These are phyloP conservation scores for Diaporthe sp. DNA, from an alignment of 2,329 filamentous ascomycete species.

Conservation along the genomic window DNA sequence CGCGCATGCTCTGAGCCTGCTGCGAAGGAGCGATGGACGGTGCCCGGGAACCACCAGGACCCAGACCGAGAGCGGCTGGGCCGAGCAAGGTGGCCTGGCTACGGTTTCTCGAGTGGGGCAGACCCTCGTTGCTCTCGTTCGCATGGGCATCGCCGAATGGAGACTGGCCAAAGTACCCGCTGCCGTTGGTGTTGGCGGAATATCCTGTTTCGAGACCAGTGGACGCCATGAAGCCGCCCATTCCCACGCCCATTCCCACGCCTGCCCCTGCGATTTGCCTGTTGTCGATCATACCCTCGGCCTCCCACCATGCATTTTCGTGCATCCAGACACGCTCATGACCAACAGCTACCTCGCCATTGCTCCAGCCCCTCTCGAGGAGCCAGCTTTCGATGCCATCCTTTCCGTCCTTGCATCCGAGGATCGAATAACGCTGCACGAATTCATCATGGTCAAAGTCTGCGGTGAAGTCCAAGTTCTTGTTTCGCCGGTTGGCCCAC, in stretches of 20 bases:
- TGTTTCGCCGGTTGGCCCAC: constrained; percentile 94
- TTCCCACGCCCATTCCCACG: constrained; percentile 37
- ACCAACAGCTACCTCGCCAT: constrained; percentile 93
- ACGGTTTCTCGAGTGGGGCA: constrained; percentile 70
- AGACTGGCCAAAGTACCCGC: constrained; percentile 74
- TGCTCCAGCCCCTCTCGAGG: constrained; percentile 96
- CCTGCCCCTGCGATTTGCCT: constrained; percentile 69
- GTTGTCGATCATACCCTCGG: constrained; percentile 89
- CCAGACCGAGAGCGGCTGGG: constrained; percentile 47
- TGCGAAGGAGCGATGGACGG: constrained; percentile 70
- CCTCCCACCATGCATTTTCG: constrained; percentile 96
- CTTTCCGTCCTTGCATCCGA: constrained; percentile 89
- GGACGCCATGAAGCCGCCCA: constrained; percentile 51
- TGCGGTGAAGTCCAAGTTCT: constrained; percentile 92
- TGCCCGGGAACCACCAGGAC: constrained; percentile 41
- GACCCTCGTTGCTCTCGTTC: constrained; percentile 78
- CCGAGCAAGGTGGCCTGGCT: constrained; percentile 62
- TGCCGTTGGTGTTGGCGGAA: constrained; percentile 64
- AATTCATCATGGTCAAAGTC: constrained; percentile 98
- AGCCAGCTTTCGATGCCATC: constrained; percentile 96
- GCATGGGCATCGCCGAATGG: constrained; percentile 69
- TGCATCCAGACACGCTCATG: constrained; percentile 95
- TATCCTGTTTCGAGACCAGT: constrained; percentile 79
- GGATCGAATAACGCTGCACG: constrained; percentile 78
- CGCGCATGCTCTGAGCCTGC: constrained; percentile 57